These are phyloP conservation scores for Apiotrichum gamsii DNA, from an alignment of 1,284 basidiomycete species.

Conservation along the genomic window DNA sequence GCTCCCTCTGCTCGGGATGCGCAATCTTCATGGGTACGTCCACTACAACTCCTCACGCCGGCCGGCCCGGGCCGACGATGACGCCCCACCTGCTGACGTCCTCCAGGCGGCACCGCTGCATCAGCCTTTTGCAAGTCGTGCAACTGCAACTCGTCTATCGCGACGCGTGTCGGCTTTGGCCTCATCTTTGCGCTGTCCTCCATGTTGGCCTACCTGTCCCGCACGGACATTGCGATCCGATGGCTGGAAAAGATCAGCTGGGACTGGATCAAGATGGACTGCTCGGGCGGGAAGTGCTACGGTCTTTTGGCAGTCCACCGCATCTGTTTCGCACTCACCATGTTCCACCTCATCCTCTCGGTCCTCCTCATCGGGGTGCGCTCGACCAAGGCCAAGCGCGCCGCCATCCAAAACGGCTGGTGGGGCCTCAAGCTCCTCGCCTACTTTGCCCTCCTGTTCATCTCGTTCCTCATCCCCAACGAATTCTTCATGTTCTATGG, in stretches of 20 bases:
- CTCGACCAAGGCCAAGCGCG: constrained; percentile 83
- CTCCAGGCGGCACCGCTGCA: constrained; percentile 54
- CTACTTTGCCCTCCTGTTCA: constrained; percentile 76
- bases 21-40: constrained; percentile 55
- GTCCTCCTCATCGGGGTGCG: constrained; percentile 74
- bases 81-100: neutral
- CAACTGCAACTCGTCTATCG: constrained; percentile 98
- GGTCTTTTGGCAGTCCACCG: constrained; percentile 97
- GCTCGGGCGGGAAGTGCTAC: constrained; percentile 86
- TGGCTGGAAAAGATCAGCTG: constrained; percentile 88
- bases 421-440: constrained; percentile 95
- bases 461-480: constrained; percentile 65
- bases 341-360: constrained; percentile 82
- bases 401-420: constrained; percentile 97
- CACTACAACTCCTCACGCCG: constrained; percentile 53
- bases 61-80: no score
- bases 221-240: constrained; percentile 78
- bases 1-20: constrained; percentile 69
- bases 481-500: constrained; percentile 64
- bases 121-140: constrained; percentile 98
- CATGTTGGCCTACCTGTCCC: constrained; percentile 94
- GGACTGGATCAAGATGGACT: constrained; percentile 98
- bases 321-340: constrained; percentile 86
- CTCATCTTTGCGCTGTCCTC: constrained; percentile 94
- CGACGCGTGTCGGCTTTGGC: constrained; percentile 93